Percentiles rank a stretch among this genome's conserved stretches.
Conservation (phyloP, 1,139 yeast species). For the Meyerozyma guilliermondii region DNA sequence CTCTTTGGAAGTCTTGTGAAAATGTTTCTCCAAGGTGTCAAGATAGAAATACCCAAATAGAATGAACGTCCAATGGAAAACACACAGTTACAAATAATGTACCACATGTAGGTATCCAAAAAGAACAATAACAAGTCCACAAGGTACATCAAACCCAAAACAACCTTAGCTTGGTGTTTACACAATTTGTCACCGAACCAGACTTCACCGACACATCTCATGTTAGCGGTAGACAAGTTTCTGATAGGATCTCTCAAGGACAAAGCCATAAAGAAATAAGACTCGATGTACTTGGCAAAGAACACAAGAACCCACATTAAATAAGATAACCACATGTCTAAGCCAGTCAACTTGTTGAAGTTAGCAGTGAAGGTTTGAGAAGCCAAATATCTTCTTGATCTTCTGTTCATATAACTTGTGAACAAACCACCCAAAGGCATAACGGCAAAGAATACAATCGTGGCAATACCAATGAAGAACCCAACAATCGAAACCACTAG, state of each 20-base stretch:
- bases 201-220: slow-evolving; percentile 73
- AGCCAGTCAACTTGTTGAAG: slow-evolving; percentile 72
- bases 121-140: slow-evolving; percentile 93
- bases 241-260: slow-evolving; percentile 94
- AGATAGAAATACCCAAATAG: slow-evolving; percentile 95
- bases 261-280: slow-evolving; percentile 87
- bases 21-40: slow-evolving; percentile 99
- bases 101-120: slow-evolving; percentile 98
- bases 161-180: slow-evolving; percentile 79
- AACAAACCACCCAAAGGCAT: slow-evolving; percentile 98
- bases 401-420: slow-evolving; percentile 85
- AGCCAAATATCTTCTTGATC: slow-evolving; percentile 85
- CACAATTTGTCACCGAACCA: slow-evolving; percentile 80
- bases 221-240: slow-evolving; percentile 41
- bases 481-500: slow-evolving; percentile 80
- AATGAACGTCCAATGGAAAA: slow-evolving; percentile 97
- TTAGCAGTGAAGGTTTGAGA: slow-evolving; percentile 96
- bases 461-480: slow-evolving; percentile 81
- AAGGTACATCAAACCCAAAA: slow-evolving; percentile 84
- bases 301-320: slow-evolving; percentile 86
- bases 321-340: slow-evolving; percentile 96
- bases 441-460: slow-evolving; percentile 78
- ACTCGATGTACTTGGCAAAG: slow-evolving; percentile 82
- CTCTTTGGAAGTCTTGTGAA: slow-evolving; percentile 97
- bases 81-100: slow-evolving; percentile 88